Evolutionary conservation across 495 filamentous ascomycete genomes (phyloP).

Genomic region (Penicillium simplicissimum): DNA sequence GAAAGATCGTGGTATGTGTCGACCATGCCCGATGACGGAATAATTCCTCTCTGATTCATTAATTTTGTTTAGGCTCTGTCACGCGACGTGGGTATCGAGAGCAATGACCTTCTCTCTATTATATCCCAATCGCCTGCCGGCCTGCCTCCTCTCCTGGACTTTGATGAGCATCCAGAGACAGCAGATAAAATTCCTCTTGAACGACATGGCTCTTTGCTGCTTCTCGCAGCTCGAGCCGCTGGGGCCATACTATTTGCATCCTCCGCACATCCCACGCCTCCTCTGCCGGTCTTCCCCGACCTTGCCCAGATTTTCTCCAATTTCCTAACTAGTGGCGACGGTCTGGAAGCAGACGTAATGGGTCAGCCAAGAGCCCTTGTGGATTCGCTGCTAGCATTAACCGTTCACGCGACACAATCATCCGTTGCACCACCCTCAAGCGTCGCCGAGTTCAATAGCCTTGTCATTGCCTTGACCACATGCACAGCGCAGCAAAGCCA

Average conservation of each 20-base stretch:
- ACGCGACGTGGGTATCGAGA: conserved; percentile 63
- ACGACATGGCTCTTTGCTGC: conserved; percentile 64
- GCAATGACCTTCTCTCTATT: conserved; percentile 52
- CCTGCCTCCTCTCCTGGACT: conserved; percentile 44
- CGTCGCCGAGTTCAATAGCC: conserved; percentile 41
- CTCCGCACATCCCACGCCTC: conserved; percentile 23
- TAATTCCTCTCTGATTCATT: not conserved
- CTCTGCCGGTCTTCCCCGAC: conserved; percentile 63
- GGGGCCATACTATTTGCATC: conserved; percentile 36
- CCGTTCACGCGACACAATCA: conserved; percentile 32
- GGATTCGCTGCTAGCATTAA: conserved; percentile 42
- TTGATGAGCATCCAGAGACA: conserved; percentile 45
- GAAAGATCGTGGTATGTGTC: conserved; percentile 68
- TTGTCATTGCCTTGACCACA: conserved; percentile 63
- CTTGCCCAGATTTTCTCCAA: conserved; percentile 58
- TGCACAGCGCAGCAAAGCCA: conserved; percentile 64
- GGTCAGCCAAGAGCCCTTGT: conserved; percentile 46
- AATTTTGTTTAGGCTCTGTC: conserved; percentile 60
- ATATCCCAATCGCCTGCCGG: conserved; percentile 30
- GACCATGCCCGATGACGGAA: not conserved
- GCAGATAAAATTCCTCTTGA: conserved; percentile 73
- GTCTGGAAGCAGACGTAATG: conserved; percentile 40
- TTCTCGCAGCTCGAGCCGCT: conserved; percentile 56
- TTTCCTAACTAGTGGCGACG: conserved; percentile 55
- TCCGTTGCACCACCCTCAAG: conserved; percentile 25